phyloP scores from a whole-genome alignment of 2,329 filamentous ascomycete genomes.

The Verticillium albo-atrum region DNA sequence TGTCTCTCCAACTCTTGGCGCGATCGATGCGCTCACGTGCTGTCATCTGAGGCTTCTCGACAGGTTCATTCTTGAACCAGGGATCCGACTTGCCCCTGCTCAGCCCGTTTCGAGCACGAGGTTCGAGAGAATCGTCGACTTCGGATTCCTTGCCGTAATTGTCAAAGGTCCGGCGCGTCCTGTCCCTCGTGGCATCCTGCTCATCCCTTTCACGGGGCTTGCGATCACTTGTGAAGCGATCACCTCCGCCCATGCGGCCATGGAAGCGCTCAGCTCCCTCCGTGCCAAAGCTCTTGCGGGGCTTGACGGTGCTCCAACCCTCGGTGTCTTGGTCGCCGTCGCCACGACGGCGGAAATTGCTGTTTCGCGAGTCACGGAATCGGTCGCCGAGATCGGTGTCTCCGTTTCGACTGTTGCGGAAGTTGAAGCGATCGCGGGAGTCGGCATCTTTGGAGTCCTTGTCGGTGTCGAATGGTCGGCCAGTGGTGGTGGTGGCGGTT shows the following conservation, averaged over 20 bases:
- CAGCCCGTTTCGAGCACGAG: constrained; percentile 58
- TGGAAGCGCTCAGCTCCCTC: constrained; percentile 69
- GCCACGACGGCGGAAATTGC: constrained; percentile 47
- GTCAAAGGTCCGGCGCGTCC: constrained; percentile 45
- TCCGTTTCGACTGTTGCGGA: constrained; percentile 45
- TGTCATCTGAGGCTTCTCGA: constrained; percentile 26
- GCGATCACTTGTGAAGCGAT: constrained; percentile 37
- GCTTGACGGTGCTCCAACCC: constrained; percentile 70
- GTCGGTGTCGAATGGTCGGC: constrained; percentile 47
- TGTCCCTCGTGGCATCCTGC: constrained; percentile 47
- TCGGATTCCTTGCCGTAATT: constrained; percentile 44
- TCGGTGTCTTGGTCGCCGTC: constrained; percentile 60
- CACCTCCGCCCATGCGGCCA: constrained; percentile 55
- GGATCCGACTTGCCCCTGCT: constrained; percentile 63
- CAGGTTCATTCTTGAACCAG: constrained; percentile 65
- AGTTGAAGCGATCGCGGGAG: constrained; percentile 54
- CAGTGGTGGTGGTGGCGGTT: constrained; percentile 5
- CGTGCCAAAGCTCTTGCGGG: constrained; percentile 68
- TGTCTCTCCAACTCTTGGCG: constrained; percentile 58
- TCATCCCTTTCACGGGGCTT: constrained; percentile 50
- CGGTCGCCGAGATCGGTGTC: constrained; percentile 48
- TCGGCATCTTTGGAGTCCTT: constrained; percentile 49
- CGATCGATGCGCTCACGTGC: constrained; percentile 53
- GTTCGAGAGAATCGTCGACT: constrained; percentile 42
- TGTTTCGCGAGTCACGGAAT: constrained; percentile 41